phyloP scores from a whole-genome alignment of 1,284 basidiomycete species.

The Ustilago sp. region DNA sequence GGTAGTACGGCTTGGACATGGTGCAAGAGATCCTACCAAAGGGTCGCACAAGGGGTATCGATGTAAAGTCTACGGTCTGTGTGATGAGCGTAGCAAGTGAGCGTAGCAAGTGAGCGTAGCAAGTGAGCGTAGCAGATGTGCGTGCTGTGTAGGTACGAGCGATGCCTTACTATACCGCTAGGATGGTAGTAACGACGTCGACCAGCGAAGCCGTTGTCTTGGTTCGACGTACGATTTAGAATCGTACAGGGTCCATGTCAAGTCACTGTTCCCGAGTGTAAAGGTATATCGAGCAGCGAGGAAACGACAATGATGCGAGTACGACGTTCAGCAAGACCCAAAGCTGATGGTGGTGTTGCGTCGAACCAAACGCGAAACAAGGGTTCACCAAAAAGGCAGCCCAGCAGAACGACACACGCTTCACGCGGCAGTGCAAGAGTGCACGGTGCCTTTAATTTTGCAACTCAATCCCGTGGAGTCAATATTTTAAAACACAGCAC shows the following conservation, averaged over 20 bases:
- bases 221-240: not conserved
- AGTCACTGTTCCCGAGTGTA: not conserved
- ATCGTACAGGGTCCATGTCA: not conserved
- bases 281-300: not conserved
- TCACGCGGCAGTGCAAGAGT: not conserved
- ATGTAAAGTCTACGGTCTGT: not conserved
- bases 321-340: no score
- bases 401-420: not conserved
- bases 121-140: not conserved
- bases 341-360: no score
- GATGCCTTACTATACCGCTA: not conserved
- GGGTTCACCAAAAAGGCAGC: no score
- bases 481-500: conserved; percentile 3
- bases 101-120: not conserved
- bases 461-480: no score
- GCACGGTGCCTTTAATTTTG: conserved; percentile 1
- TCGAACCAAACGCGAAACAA: no score
- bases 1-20: conserved; percentile 50
- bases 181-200: not conserved
- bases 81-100: not conserved
- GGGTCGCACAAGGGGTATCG: not conserved
- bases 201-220: not conserved
- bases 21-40: not conserved
- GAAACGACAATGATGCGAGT: not conserved
- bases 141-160: not conserved